Conservation (phyloP, 192 early-diverging fungal genomes). For the Backusella sp. region DNA sequence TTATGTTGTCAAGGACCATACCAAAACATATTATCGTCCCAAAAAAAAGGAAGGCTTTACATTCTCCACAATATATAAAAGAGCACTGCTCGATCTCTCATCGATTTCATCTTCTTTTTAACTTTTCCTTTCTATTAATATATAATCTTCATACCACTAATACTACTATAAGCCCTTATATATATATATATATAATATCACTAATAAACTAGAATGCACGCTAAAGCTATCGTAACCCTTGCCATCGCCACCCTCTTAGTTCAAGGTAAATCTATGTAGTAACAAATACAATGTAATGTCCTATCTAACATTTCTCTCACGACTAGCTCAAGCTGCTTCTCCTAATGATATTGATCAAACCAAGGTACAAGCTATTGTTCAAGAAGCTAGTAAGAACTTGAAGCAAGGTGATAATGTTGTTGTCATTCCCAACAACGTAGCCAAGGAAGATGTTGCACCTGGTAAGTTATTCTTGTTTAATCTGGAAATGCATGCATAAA, state of each 20-base stretch:
- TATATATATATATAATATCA: not conserved
- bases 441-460: not conserved
- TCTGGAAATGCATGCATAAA: not conserved
- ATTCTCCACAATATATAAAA: not conserved
- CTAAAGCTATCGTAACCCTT: slow-evolving; percentile 4
- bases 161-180: not conserved
- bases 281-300: too few relatives aligned
- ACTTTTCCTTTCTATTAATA: not conserved
- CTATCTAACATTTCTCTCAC: too few relatives aligned
- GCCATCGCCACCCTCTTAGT: not conserved
- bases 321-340: not conserved
- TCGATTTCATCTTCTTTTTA: not conserved
- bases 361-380: not conserved
- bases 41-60: not conserved
- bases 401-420: not conserved
- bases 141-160: not conserved
- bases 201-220: not conserved
- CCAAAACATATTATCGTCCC: slow-evolving; percentile 5
- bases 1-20: slow-evolving; percentile 4
- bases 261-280: not conserved
- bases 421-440: not conserved
- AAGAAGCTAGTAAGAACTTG: not conserved
- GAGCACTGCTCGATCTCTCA: not conserved
- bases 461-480: not conserved
- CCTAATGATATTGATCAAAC: not conserved